Conservation (phyloP, 1,139 yeast genomes). For the Geotrichum fermentans region DNA sequence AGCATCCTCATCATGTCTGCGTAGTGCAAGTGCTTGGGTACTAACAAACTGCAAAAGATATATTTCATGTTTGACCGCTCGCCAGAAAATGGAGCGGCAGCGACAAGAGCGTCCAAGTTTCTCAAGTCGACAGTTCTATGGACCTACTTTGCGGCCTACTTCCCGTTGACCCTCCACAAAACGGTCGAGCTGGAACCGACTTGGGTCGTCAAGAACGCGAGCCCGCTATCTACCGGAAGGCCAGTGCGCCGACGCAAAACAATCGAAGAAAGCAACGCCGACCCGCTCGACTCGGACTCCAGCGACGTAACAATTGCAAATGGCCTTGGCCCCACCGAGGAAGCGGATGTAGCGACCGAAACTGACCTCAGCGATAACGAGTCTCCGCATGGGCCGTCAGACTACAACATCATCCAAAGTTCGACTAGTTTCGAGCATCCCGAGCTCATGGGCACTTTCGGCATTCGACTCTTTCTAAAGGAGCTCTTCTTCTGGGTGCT, state of each 20-base stretch:
- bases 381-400: background rate
- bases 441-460: background rate
- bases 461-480: background rate
- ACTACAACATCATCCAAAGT: slow-evolving; percentile 5
- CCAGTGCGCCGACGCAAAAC: background rate
- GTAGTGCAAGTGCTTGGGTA: background rate
- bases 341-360: background rate
- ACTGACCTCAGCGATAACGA: slow-evolving; percentile 1
- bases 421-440: slow-evolving; percentile 2
- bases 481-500: slow-evolving; percentile 8
- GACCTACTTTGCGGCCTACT: slow-evolving; percentile 71
- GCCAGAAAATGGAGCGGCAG: slow-evolving; percentile 68
- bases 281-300: slow-evolving; percentile 8
- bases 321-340: background rate
- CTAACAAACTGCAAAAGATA: slow-evolving; percentile 34
- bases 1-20: no score
- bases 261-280: background rate
- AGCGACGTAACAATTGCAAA: background rate
- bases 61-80: slow-evolving; percentile 59
- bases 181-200: slow-evolving; percentile 73
- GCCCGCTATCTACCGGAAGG: background rate
- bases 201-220: slow-evolving; percentile 38
- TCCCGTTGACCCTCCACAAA: slow-evolving; percentile 73
- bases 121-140: slow-evolving; percentile 60
- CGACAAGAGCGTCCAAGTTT: slow-evolving; percentile 52